Conservation (phyloP, 768 basidiomycete genomes). For the Serendipita sp. region DNA sequence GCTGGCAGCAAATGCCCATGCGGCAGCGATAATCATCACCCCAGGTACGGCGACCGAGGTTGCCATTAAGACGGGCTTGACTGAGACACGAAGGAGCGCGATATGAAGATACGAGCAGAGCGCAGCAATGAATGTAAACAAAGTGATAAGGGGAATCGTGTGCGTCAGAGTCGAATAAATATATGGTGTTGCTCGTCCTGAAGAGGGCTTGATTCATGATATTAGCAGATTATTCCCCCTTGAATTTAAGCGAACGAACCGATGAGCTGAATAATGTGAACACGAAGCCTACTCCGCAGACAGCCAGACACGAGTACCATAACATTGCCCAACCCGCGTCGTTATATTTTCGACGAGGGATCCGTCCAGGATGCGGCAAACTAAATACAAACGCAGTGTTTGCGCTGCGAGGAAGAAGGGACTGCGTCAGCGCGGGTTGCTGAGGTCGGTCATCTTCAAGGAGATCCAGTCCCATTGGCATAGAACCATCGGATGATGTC, state of each 20-base stretch:
- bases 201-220: constrained; percentile 15
- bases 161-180: constrained; percentile 62
- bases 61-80: constrained; percentile 65
- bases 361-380: constrained; percentile 58
- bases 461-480: not conserved
- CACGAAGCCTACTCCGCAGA: constrained; percentile 48
- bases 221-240: constrained; percentile 18
- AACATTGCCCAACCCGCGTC: constrained; percentile 56
- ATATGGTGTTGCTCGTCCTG: constrained; percentile 15
- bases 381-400: constrained; percentile 57
- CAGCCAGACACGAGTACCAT: constrained; percentile 42
- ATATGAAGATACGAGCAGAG: constrained; percentile 58
- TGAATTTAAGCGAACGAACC: constrained; percentile 20
- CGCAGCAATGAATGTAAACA: constrained; percentile 57
- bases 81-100: constrained; percentile 61
- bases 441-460: constrained; percentile 7
- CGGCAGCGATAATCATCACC: constrained; percentile 52
- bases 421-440: constrained; percentile 55
- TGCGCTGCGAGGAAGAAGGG: constrained; percentile 56
- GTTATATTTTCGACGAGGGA: constrained; percentile 52
- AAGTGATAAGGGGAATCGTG: constrained; percentile 60
- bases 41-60: constrained; percentile 64
- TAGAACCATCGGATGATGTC: constrained; percentile 8
- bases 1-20: constrained; percentile 72
- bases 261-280: constrained; percentile 46